Evolutionary conservation across 306 rosid genomes (phyloP), one percentile per base, ranked within the genome.

Genomic region (Quercus rubra): DNA sequence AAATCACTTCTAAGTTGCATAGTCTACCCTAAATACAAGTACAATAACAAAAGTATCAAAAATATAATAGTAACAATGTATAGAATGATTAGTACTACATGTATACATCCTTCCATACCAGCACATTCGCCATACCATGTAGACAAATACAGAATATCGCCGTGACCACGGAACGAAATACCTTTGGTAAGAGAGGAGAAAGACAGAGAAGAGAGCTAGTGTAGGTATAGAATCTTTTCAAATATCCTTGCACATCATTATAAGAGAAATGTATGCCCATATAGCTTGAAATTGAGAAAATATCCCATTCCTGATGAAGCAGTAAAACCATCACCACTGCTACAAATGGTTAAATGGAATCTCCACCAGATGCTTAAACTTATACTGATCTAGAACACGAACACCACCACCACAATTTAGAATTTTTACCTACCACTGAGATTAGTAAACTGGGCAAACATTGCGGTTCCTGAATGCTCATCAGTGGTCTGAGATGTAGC

Each of bases 381-480:
- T 56, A 49, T 31, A 73, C 46, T 25, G 28, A 20, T 81, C 73
- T 72, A 63, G 56, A 25, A 73, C 20, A 25, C 5, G 57, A 41
- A 17, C 52, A 49, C 55, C 54, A 56, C 51, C 46, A 64, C 67
- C 46, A 30, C 7, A 15, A 72, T 74, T 73, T 73, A 14, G 6
- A 12, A 54, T 31, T 81, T 11, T 91, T 62, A 93, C 87, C 98
- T 86, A 33, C 98, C 98, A 70, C 86, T 88, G 56, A 93, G 96
- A 71, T 88, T 84, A 59, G 79, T 46, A 58, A 93, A 93, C 73
- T 91, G 91, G 5, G 93, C 88, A 77, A 93, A 93, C 78, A 87
- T 72, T 21, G 89, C 90, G 27, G 91, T 87, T 76, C 96, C 91
- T 6, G 98, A 93, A 81, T 93, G 93, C 35, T 83, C 94, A 80